Evolutionary conservation across 441 rosid genomes (phyloP).

Genomic region (Pelargonium citronellum): DNA sequence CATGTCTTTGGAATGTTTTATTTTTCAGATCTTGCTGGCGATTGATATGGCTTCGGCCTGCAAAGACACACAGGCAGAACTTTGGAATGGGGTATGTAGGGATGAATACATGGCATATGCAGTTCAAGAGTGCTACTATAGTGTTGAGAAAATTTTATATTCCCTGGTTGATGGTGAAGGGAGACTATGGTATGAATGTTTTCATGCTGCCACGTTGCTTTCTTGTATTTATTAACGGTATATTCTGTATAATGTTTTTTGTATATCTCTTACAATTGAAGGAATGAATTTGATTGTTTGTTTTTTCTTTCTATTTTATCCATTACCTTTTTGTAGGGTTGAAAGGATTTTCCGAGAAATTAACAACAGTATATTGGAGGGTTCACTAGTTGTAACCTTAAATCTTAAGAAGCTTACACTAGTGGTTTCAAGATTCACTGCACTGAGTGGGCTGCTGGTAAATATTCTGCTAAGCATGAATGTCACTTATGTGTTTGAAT

Average conservation of each 20-base stretch:
- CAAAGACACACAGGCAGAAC: conserved; percentile 70
- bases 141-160: conserved; percentile 72
- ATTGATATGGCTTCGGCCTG: conserved; percentile 94
- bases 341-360: conserved; percentile 88
- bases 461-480: conserved; percentile 11
- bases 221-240: neutral
- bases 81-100: conserved; percentile 74
- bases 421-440: conserved; percentile 82
- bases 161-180: conserved; percentile 94
- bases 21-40: conserved; percentile 80
- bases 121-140: conserved; percentile 90
- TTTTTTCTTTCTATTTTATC: neutral
- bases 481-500: neutral
- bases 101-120: conserved; percentile 99
- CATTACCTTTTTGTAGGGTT: conserved; percentile 54
- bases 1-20: conserved; percentile 14
- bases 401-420: conserved; percentile 70
- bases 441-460: conserved; percentile 97
- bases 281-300: neutral
- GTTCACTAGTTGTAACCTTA: conserved; percentile 71
- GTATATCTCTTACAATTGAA: neutral
- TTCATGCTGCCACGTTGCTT: conserved; percentile 9
- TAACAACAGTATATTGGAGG: conserved; percentile 57
- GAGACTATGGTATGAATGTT: conserved; percentile 61
- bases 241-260: neutral